These are phyloP conservation scores for Leccinum solheimii DNA, from an alignment of 1,284 basidiomycete genomes.

Conservation along the genomic window DNA sequence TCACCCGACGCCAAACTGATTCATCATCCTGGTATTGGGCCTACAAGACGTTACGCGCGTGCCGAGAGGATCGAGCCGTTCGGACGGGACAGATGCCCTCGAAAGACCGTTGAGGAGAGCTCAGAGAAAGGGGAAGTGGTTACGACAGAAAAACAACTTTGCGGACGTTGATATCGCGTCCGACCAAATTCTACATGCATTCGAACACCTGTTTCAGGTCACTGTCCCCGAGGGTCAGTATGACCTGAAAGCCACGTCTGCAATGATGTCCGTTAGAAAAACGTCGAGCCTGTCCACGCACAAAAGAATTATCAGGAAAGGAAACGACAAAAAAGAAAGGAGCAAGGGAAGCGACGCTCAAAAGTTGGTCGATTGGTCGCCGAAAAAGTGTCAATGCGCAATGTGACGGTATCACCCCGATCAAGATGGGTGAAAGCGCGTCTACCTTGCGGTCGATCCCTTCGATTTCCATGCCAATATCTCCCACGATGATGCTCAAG, in stretches of 20 bases:
- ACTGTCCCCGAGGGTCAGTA: conserved; percentile 29
- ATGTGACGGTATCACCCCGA: background rate
- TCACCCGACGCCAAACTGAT: conserved; percentile 31
- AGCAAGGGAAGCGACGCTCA: conserved; percentile 6
- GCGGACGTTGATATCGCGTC: conserved; percentile 16
- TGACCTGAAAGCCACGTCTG: conserved; percentile 26
- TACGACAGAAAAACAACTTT: conserved; percentile 2
- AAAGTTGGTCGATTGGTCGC: conserved; percentile 1
- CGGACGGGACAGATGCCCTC: too few relatives aligned
- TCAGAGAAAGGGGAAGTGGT: too few relatives aligned
- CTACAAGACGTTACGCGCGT: conserved; percentile 10
- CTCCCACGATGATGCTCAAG: conserved; percentile 40
- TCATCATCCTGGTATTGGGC: conserved; percentile 34
- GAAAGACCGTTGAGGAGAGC: too few relatives aligned
- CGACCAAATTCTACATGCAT: conserved; percentile 15
- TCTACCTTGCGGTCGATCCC: too few relatives aligned
- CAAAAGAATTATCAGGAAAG: background rate
- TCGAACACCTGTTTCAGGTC: conserved; percentile 30
- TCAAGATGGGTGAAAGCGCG: too few relatives aligned
- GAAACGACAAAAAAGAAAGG: background rate
- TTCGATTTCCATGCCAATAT: conserved; percentile 28
- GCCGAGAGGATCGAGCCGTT: too few relatives aligned
- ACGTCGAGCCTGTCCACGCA: background rate
- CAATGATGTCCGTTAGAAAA: conserved; percentile 22
- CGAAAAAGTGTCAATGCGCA: conserved; percentile 36